Evolutionary conservation across 805 yeast species (phyloP), one percentile per base, ranked within the genome.

Genomic region (Candida gorgasii): DNA sequence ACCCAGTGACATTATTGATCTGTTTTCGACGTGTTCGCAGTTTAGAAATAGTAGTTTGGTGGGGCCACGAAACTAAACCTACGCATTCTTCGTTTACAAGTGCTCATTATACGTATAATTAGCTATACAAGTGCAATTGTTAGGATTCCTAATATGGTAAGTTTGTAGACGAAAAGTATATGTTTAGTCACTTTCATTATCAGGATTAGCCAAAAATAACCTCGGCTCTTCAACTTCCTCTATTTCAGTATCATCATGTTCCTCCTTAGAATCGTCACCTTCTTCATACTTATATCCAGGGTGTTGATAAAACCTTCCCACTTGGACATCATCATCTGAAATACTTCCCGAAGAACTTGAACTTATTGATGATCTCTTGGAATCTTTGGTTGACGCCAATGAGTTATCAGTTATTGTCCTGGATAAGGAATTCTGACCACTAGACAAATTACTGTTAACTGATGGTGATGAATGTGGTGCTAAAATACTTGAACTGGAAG

Each of bases 171-270:
- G n/a, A n/a, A n/a, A n/a, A n/a, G 9, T 20, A 20, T 9, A 20
- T 20, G n/a, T 12, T 12, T 19, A 34, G 2, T 68, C 75, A 42
- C 67, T 66, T 43, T 73, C 78, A 36, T 61, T 58, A 45, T 70
- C 86, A 0, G 86, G 86, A 45, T 81, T 81, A 14, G 83, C 85
- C 38, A 81, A 69, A 35, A 68, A 75, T 43, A 81, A 61, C 17
- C 71, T 67, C 52, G 78, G 76, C 14, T 67, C 72, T 23, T 60
- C 64, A 5, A 59, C 57, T 19, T 53, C 52, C 11, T 42, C 48
- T 11, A 50, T 53, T 30, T 35, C 40, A 11, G 44, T 34, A 4
- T 48, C 45, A 31, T 48, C 40, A 18, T 42, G 24, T n/a, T 18
- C 29, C 12, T 35, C 42, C 22, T 46, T 54, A 11, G 52, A 60